These are phyloP conservation scores for Didymella sp. DNA, from an alignment of 2,329 filamentous ascomycete species.

Conservation along the genomic window DNA sequence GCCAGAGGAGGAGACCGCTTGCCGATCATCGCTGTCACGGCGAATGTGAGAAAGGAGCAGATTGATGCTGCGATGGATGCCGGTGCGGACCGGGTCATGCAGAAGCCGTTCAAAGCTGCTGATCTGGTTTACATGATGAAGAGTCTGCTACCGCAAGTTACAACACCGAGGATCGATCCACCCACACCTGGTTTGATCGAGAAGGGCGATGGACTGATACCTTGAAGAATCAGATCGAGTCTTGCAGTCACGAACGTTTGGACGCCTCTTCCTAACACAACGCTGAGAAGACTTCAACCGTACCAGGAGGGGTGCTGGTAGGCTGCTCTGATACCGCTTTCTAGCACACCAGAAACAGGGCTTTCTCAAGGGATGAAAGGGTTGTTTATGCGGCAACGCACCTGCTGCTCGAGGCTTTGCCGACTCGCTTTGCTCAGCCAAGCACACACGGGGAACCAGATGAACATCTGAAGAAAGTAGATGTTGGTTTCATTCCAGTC, in stretches of 20 bases:
- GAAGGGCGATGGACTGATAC: conserved; percentile 23
- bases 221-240: conserved; percentile 14
- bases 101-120: conserved; percentile 47
- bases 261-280: too few relatives aligned
- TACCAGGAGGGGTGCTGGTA: neutral
- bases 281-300: neutral
- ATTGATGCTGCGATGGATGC: conserved; percentile 44
- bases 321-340: neutral
- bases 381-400: neutral
- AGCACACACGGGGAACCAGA: neutral
- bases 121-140: conserved; percentile 48
- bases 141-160: conserved; percentile 34
- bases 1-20: conserved; percentile 30
- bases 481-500: neutral
- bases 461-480: neutral
- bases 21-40: conserved; percentile 49
- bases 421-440: neutral
- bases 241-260: too few relatives aligned
- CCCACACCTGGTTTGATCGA: conserved; percentile 23
- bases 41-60: conserved; percentile 48
- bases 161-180: conserved; percentile 27
- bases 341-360: neutral
- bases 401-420: too few relatives aligned
- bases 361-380: neutral
- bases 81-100: conserved; percentile 48